A percentile compares a stretch with the other conserved stretches of the same genome.
phyloP scores from a whole-genome alignment of 768 basidiomycete species.

The Tricholoma terreum region DNA sequence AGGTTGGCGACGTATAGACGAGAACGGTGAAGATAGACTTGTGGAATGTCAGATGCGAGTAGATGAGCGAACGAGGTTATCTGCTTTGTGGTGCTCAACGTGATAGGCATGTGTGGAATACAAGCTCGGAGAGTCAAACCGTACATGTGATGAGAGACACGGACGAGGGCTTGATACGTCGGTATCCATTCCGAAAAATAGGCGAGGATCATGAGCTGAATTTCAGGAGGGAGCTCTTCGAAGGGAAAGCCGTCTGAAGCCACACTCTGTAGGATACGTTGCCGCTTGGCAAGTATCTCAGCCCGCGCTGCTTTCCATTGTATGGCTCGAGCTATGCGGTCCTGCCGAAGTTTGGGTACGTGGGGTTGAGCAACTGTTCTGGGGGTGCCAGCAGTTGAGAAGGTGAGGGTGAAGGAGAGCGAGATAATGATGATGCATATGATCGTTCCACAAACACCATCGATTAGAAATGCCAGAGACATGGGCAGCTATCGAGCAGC shows the following conservation, averaged over 20 bases:
- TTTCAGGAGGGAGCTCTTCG: slow-evolving; percentile 29
- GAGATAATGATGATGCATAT: background rate
- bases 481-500: background rate
- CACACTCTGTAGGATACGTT: slow-evolving; percentile 2
- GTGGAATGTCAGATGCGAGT: background rate
- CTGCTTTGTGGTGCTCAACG: slow-evolving; percentile 29
- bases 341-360: background rate
- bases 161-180: slow-evolving; percentile 31
- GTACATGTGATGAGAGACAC: slow-evolving; percentile 30
- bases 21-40: slow-evolving; percentile 11
- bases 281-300: slow-evolving; percentile 6
- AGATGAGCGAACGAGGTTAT: slow-evolving; percentile 27
- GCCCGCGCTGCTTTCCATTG: slow-evolving; percentile 21
- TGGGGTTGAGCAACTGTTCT: background rate
- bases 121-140: slow-evolving; percentile 30
- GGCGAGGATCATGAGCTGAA: slow-evolving; percentile 28
- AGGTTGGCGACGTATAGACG: slow-evolving; percentile 9
- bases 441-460: background rate
- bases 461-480: background rate
- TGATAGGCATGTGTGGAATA: slow-evolving; percentile 32
- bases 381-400: background rate
- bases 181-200: slow-evolving; percentile 26
- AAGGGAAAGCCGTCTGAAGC: slow-evolving; percentile 23
- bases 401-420: background rate
- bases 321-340: slow-evolving; percentile 17